These are phyloP conservation scores for Sugiyamaella qingdaonensis DNA, from an alignment of 805 yeast genomes.

Conservation along the genomic window DNA sequence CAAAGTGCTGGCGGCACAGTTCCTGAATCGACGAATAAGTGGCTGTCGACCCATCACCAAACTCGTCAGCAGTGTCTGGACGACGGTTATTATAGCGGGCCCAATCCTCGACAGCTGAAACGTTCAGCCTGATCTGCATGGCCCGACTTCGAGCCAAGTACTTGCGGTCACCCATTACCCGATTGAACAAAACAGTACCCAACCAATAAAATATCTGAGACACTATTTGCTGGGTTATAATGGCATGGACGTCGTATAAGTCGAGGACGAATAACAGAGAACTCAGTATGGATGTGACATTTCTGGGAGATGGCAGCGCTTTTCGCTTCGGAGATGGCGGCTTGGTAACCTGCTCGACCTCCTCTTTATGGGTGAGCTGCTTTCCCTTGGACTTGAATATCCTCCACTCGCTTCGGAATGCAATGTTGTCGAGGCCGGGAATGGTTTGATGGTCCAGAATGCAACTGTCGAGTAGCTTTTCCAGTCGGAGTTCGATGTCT, in stretches of 20 bases:
- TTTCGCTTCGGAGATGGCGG: constrained; percentile 82
- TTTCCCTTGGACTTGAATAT: constrained; percentile 51
- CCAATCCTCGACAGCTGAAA: constrained; percentile 93
- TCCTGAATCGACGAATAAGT: constrained; percentile 56
- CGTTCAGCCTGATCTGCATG: constrained; percentile 80
- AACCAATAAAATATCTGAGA: constrained; percentile 77
- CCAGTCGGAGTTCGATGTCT: constrained; percentile 36
- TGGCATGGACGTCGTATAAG: constrained; percentile 72
- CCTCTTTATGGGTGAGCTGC: constrained; percentile 57
- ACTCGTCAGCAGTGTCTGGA: constrained; percentile 35
- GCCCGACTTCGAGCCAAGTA: constrained; percentile 79
- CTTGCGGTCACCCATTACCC: constrained; percentile 60
- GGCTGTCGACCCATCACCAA: constrained; percentile 22
- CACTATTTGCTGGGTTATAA: constrained; percentile 72
- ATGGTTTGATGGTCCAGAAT: constrained; percentile 69
- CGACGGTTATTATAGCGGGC: constrained; percentile 61
- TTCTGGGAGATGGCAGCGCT: constrained; percentile 84
- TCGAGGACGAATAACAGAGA: constrained; percentile 83
- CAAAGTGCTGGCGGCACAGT: constrained; percentile 62
- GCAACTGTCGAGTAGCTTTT: constrained; percentile 31
- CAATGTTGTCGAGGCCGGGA: constrained; percentile 72
- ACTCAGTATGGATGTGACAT: constrained; percentile 78
- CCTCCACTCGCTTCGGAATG: constrained; percentile 72
- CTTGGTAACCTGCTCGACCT: constrained; percentile 66
- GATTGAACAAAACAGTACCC: constrained; percentile 67